Percentiles rank a stretch among this genome's conserved stretches.
Evolutionary conservation across 208 protist species (phyloP).

Genomic region (Trichomonas gallinae): DNA sequence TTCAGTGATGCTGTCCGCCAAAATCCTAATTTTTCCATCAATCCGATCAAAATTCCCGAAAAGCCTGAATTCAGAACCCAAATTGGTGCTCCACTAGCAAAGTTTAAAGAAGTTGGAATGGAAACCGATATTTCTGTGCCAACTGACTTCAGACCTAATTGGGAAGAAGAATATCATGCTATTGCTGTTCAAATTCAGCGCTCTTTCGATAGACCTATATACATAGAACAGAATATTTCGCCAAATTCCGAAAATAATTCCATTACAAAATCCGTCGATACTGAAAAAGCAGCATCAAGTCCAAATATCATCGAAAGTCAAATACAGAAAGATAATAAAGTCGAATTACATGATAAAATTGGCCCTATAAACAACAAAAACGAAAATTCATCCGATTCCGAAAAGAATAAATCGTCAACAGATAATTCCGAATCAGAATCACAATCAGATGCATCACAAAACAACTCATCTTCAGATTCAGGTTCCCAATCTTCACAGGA

Average conservation of each 20-base stretch:
- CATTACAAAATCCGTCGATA: background rate
- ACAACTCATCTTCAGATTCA: background rate
- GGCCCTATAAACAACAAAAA: no score
- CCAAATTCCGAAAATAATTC: background rate
- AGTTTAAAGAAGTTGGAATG: background rate
- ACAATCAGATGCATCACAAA: background rate
- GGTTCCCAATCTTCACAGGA: background rate
- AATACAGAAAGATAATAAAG: background rate
- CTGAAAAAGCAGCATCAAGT: background rate
- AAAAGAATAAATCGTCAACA: background rate
- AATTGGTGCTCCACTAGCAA: background rate
- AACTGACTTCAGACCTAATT: background rate
- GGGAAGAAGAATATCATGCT: background rate
- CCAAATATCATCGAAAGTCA: background rate
- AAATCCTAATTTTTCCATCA: background rate
- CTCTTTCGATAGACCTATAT: background rate
- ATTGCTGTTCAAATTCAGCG: background rate
- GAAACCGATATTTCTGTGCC: background rate
- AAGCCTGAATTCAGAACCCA: background rate
- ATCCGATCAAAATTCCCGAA: background rate
- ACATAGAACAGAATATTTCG: background rate
- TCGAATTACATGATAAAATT: background rate
- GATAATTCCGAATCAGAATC: background rate
- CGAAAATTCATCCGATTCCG: background rate
- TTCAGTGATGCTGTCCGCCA: background rate